Conservation (phyloP, 2,329 filamentous ascomycete species). For the Dichotomopilus funicola region DNA sequence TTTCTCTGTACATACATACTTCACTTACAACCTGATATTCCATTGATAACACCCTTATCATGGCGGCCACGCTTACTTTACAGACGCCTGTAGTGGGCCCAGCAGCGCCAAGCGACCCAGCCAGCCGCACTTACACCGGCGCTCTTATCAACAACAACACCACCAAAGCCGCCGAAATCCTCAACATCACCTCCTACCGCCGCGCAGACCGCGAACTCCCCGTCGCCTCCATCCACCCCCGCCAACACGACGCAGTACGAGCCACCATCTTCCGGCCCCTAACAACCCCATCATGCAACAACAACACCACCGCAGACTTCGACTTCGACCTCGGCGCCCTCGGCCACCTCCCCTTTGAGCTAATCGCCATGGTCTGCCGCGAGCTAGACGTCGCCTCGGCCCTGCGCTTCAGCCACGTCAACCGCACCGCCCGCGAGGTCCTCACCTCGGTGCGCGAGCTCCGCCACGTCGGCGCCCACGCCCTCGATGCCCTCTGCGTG, state of each 20-base stretch:
- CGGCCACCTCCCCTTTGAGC: constrained; percentile 11
- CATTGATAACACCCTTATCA: too few species aligned
- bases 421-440: constrained; percentile 12
- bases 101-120: background rate
- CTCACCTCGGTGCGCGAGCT: constrained; percentile 9
- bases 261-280: constrained; percentile 7
- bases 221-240: constrained; percentile 7
- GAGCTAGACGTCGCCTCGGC: constrained; percentile 11
- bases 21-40: too few species aligned
- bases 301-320: background rate
- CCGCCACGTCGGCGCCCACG: constrained; percentile 10
- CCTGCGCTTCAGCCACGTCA: constrained; percentile 14
- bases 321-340: constrained; percentile 7
- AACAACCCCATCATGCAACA: background rate
- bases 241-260: constrained; percentile 11
- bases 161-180: constrained; percentile 3
- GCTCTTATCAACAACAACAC: background rate
- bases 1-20: too few species aligned
- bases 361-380: constrained; percentile 11
- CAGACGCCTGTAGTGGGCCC: too few species aligned
- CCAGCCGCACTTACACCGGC: background rate
- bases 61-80: too few species aligned
- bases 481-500: constrained; percentile 12
- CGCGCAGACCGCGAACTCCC: constrained; percentile 7
- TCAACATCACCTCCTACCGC: constrained; percentile 9